These are phyloP conservation scores for Vitis riparia DNA, from an alignment of 164 flowering plant genomes.

Conservation along the genomic window DNA sequence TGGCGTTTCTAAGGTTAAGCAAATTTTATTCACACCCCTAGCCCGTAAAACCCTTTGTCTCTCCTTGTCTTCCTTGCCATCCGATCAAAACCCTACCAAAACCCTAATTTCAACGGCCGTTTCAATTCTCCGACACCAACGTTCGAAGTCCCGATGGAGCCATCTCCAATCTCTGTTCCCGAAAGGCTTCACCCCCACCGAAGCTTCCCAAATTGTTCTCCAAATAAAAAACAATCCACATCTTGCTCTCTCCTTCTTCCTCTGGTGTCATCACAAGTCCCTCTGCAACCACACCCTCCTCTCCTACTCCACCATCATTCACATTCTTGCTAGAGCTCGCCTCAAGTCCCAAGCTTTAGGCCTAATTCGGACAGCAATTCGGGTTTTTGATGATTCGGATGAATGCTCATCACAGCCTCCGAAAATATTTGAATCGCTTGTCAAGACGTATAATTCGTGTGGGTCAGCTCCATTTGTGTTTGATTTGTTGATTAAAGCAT, in stretches of 20 bases:
- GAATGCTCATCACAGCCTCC: slow-evolving; percentile 12
- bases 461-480: slow-evolving; percentile 92
- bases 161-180: slow-evolving; percentile 54
- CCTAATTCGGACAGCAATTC: slow-evolving; percentile 49
- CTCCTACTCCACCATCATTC: slow-evolving; percentile 71
- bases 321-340: slow-evolving; percentile 69
- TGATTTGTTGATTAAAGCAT: slow-evolving; percentile 64
- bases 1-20: no score
- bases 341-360: slow-evolving; percentile 39
- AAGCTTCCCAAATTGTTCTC: slow-evolving; percentile 60
- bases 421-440: slow-evolving; percentile 53
- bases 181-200: slow-evolving; percentile 47
- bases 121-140: slow-evolving; percentile 50
- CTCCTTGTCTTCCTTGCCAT: no score
- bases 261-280: slow-evolving; percentile 47
- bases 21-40: no score
- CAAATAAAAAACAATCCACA: slow-evolving; percentile 66
- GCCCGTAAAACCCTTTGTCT: no score
- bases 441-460: slow-evolving; percentile 56
- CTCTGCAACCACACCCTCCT: slow-evolving; percentile 55
- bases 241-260: slow-evolving; percentile 74
- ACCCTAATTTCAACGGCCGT: slow-evolving; percentile 34
- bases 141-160: slow-evolving; percentile 74
- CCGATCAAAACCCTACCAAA: slow-evolving; percentile 21
- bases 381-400: slow-evolving; percentile 10